Percentiles rank a stretch among this genome's conserved stretches.
Evolutionary conservation across 768 basidiomycete species (phyloP).

Genomic region (Serendipita sp.): DNA sequence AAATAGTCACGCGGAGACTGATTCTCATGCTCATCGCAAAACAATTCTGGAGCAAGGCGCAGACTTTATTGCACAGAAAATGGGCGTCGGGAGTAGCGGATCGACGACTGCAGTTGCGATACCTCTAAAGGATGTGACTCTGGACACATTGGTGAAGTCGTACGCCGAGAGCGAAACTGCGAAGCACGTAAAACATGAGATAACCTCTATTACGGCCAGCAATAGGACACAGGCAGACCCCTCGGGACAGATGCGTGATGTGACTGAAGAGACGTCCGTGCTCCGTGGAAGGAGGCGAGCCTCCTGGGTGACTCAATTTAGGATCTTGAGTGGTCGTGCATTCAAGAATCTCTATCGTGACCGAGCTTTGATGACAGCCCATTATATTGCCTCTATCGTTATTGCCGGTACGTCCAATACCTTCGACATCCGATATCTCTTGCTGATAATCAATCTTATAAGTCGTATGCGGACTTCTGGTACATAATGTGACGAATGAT

Average conservation of each 20-base stretch:
- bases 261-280: conserved; percentile 47
- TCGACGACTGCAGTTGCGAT: background rate
- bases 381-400: conserved; percentile 72
- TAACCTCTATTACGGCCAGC: conserved; percentile 20
- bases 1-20: conserved; percentile 31
- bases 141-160: background rate
- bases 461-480: conserved; percentile 92
- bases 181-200: conserved; percentile 43
- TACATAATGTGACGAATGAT: conserved; percentile 78
- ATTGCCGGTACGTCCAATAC: conserved; percentile 52
- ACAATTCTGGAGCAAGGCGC: conserved; percentile 16
- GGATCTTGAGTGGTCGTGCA: conserved; percentile 84
- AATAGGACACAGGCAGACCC: conserved; percentile 17
- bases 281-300: conserved; percentile 66
- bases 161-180: conserved; percentile 33
- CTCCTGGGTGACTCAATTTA: conserved; percentile 79
- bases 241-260: conserved; percentile 42
- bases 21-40: conserved; percentile 32
- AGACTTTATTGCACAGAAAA: background rate
- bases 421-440: background rate
- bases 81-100: background rate
- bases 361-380: conserved; percentile 77
- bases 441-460: conserved; percentile 8
- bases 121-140: background rate
- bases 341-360: conserved; percentile 98